These are phyloP conservation scores for Calophaca sinica DNA, from an alignment of 306 rosid species.

Conservation along the genomic window DNA sequence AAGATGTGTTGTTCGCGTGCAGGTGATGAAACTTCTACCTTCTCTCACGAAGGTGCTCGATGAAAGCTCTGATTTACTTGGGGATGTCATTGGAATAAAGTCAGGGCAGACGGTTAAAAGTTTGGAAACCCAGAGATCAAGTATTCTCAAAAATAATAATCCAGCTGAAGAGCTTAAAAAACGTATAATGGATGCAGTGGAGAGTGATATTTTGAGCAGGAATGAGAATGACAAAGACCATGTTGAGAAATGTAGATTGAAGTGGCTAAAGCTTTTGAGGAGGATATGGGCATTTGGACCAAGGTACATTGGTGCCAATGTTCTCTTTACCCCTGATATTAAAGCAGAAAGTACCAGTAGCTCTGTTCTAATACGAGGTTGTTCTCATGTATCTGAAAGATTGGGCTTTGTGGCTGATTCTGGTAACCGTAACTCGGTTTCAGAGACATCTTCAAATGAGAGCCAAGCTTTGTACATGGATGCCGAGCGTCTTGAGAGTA, in stretches of 20 bases:
- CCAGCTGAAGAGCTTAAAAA: conserved; percentile 62
- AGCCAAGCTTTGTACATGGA: conserved; percentile 55
- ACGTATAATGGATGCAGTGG: conserved; percentile 75
- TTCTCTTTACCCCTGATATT: conserved; percentile 69
- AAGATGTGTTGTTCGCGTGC: conserved; percentile 77
- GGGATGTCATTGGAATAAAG: conserved; percentile 65
- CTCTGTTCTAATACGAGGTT: conserved; percentile 67
- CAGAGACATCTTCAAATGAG: conserved; percentile 53
- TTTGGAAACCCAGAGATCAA: conserved; percentile 58
- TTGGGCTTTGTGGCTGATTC: conserved; percentile 66
- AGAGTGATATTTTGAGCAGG: conserved; percentile 57
- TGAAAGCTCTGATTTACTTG: conserved; percentile 74
- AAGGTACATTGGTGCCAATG: conserved; percentile 75
- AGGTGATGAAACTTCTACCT: conserved; percentile 75
- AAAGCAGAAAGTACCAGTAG: conserved; percentile 51
- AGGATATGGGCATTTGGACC: conserved; percentile 94
- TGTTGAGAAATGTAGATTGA: conserved; percentile 61
- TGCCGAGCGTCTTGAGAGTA: conserved; percentile 76
- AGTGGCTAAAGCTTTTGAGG: conserved; percentile 80
- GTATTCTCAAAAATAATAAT: conserved; percentile 51
- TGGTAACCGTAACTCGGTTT: conserved; percentile 26
- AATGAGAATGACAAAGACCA: conserved; percentile 66
- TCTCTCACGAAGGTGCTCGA: conserved; percentile 78
- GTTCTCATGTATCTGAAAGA: conserved; percentile 61
- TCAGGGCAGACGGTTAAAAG: conserved; percentile 56